These are phyloP conservation scores for Canavalia gladiata DNA, from an alignment of 306 rosid genomes.

Conservation along the genomic window DNA sequence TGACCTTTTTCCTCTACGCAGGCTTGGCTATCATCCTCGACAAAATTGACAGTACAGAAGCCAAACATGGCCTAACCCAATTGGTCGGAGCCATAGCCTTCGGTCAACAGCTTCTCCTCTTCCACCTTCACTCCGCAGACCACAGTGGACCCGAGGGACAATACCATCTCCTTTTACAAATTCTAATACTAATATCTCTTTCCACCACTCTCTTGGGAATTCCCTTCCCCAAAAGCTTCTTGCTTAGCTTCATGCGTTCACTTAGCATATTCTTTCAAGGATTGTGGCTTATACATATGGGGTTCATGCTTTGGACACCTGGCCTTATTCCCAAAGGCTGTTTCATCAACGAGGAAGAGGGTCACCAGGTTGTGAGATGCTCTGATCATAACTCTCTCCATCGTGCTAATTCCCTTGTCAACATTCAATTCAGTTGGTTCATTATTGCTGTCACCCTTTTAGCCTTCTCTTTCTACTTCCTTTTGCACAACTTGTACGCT, in stretches of 20 bases:
- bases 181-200: slow-evolving; percentile 57
- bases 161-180: slow-evolving; percentile 71
- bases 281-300: slow-evolving; percentile 74
- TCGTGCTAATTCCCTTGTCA: slow-evolving; percentile 72
- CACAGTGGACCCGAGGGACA: slow-evolving; percentile 90
- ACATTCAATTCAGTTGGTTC: slow-evolving; percentile 78
- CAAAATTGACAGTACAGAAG: background rate
- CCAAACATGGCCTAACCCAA: slow-evolving; percentile 56
- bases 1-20: slow-evolving; percentile 68
- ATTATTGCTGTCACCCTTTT: slow-evolving; percentile 57
- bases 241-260: slow-evolving; percentile 73
- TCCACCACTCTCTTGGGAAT: slow-evolving; percentile 69
- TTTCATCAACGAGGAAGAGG: slow-evolving; percentile 61
- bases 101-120: slow-evolving; percentile 75
- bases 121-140: slow-evolving; percentile 80
- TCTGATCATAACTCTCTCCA: slow-evolving; percentile 53
- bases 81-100: slow-evolving; percentile 71
- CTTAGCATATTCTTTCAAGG: slow-evolving; percentile 74
- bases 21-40: slow-evolving; percentile 66
- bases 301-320: slow-evolving; percentile 81
- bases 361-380: slow-evolving; percentile 75
- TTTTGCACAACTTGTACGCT: slow-evolving; percentile 54
- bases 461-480: slow-evolving; percentile 55
- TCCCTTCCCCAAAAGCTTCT: slow-evolving; percentile 56
- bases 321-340: slow-evolving; percentile 73